Conservation (phyloP, 192 early-diverging fungal species). For the Allomyces javanicus region DNA sequence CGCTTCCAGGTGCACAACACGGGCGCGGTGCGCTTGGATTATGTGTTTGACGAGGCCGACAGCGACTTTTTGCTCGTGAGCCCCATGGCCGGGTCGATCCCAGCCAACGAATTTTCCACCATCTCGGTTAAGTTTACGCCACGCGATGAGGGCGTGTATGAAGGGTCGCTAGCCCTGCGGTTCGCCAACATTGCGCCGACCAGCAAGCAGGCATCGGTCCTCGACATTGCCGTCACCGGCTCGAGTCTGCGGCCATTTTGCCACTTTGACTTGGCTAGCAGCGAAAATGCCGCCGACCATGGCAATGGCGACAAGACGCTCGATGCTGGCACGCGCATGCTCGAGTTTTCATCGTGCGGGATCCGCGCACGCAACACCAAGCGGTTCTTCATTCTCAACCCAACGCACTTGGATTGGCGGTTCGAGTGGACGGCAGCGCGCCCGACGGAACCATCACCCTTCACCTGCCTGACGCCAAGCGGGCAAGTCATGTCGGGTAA, state of each 20-base stretch:
- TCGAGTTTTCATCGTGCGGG: constrained; percentile 34
- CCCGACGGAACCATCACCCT: constrained; percentile 11
- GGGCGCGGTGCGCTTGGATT: constrained; percentile 23
- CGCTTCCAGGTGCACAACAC: constrained; percentile 21
- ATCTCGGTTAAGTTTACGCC: constrained; percentile 28
- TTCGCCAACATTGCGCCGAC: constrained; percentile 21
- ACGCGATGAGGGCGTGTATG: constrained; percentile 22
- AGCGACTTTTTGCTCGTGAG: constrained; percentile 20
- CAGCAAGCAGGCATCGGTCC: constrained; percentile 11
- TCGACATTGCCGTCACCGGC: constrained; percentile 22
- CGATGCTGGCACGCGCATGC: constrained; percentile 24
- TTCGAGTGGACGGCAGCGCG: constrained; percentile 24
- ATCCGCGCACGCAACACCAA: constrained; percentile 29
- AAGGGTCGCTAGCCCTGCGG: constrained; percentile 1
- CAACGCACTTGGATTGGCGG: constrained; percentile 23
- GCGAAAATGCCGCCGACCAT: too few species aligned
- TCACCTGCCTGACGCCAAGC: constrained; percentile 27
- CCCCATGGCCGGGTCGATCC: constrained; percentile 17
- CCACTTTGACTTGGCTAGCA: constrained; percentile 28
- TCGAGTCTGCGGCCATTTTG: constrained; percentile 31
- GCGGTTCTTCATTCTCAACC: constrained; percentile 36
- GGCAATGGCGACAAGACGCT: constrained; percentile 16
- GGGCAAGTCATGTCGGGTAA: constrained; percentile 24
- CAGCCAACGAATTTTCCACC: constrained; percentile 14
- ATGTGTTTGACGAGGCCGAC: constrained; percentile 10